Evolutionary conservation across 1,139 yeast genomes (phyloP).

Genomic region (Debaryomyces nepalensis): DNA sequence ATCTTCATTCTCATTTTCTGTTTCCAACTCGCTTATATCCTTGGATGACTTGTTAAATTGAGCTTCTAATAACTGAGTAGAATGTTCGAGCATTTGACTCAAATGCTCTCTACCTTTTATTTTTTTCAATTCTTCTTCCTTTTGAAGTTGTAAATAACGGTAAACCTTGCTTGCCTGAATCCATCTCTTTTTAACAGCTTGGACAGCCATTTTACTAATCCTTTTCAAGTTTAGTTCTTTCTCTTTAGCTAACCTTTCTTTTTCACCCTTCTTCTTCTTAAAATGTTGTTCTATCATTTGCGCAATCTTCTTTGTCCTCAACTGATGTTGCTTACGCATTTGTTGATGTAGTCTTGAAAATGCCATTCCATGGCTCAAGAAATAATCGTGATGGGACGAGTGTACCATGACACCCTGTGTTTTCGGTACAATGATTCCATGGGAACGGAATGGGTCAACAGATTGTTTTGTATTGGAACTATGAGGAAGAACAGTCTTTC

Average conservation of each 20-base stretch:
- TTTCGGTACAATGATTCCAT: constrained; percentile 45
- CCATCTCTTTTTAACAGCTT: constrained; percentile 92
- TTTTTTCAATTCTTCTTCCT: constrained; percentile 71
- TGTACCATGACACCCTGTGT: constrained; percentile 45
- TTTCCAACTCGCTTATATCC: constrained; percentile 24
- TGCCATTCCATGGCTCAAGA: constrained; percentile 74
- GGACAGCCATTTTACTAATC: constrained; percentile 78
- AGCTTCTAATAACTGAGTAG: constrained; percentile 87
- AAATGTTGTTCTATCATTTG: constrained; percentile 87
- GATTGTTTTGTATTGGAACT: constrained; percentile 42
- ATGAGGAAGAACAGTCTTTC: constrained; percentile 53
- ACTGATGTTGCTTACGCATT: constrained; percentile 64
- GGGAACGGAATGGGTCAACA: constrained; percentile 45
- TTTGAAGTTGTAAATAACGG: constrained; percentile 52
- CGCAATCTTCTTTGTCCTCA: constrained; percentile 75
- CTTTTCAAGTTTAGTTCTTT: constrained; percentile 68
- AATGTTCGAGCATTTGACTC: constrained; percentile 86
- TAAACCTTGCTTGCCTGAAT: constrained; percentile 84
- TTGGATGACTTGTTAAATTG: constrained; percentile 57
- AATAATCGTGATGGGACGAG: constrained; percentile 66
- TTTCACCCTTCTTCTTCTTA: constrained; percentile 84
- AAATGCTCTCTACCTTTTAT: constrained; percentile 85
- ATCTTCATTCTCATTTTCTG: constrained; percentile 22
- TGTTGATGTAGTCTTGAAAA: constrained; percentile 76
- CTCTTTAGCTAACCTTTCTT: constrained; percentile 76